Evolutionary conservation across 495 filamentous ascomycete genomes (phyloP).

Genomic region (Penicillium coffeae): DNA sequence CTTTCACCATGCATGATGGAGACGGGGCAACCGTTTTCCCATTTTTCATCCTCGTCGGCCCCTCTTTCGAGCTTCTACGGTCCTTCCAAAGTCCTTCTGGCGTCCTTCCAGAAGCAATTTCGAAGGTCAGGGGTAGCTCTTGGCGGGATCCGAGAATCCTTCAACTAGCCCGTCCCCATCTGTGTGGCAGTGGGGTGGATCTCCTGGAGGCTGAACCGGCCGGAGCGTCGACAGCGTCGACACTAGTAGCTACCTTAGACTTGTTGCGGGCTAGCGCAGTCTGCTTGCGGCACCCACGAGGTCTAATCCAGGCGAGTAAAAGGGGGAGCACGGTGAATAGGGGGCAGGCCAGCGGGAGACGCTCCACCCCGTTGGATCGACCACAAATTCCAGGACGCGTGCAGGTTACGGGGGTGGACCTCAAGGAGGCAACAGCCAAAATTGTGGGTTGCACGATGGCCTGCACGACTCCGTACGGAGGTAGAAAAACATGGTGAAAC

Average conservation of each 20-base stretch:
- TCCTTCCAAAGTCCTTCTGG: conserved; percentile 35
- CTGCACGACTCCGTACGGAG: neutral
- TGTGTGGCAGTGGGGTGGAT: conserved; percentile 23
- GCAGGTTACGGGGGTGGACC: neutral
- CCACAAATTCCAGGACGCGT: conserved; percentile 1
- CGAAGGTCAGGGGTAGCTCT: conserved; percentile 39
- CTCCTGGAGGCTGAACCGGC: conserved; percentile 23
- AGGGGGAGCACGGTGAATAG: conserved; percentile 12
- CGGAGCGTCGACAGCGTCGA: conserved; percentile 1
- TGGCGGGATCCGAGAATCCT: conserved; percentile 28
- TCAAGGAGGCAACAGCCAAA: neutral
- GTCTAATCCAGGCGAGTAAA: conserved; percentile 9
- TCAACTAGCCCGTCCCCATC: conserved; percentile 16
- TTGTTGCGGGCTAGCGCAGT: neutral
- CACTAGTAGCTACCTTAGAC: conserved; percentile 7
- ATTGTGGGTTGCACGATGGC: neutral
- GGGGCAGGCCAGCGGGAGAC: neutral
- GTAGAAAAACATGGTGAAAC: conserved; percentile 2
- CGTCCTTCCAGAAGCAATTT: conserved; percentile 37
- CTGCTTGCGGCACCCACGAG: neutral
- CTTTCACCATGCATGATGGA: conserved; percentile 17
- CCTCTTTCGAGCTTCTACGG: conserved; percentile 24
- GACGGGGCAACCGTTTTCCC: conserved; percentile 8
- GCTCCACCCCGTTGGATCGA: conserved; percentile 14
- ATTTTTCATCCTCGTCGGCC: conserved; percentile 1